Evolutionary conservation across 768 basidiomycete genomes (phyloP).

Genomic region (Auriscalpium orientale): DNA sequence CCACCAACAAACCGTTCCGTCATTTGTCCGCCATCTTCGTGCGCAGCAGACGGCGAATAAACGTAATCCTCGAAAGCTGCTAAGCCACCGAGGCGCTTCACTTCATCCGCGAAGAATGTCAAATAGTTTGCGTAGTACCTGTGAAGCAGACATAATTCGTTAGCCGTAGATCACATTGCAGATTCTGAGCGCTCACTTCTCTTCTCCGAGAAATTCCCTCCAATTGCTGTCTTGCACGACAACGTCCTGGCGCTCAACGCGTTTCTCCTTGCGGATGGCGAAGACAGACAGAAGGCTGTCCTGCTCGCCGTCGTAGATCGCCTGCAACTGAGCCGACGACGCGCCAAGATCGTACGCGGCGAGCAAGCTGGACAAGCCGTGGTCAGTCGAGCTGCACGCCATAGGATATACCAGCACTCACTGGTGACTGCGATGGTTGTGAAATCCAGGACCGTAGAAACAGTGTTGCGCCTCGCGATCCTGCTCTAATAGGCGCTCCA

Average conservation of each 20-base stretch:
- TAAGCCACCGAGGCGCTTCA: slow-evolving; percentile 30
- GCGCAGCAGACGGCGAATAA: slow-evolving; percentile 28
- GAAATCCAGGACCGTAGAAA: slow-evolving; percentile 38
- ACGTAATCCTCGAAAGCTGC: slow-evolving; percentile 41
- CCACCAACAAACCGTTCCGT: slow-evolving; percentile 28
- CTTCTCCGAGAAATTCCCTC: slow-evolving; percentile 40
- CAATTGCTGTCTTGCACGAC: slow-evolving; percentile 39
- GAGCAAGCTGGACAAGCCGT: slow-evolving; percentile 30
- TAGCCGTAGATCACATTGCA: slow-evolving; percentile 15
- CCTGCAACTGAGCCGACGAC: slow-evolving; percentile 34
- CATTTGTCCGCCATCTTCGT: slow-evolving; percentile 27
- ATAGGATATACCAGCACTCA: slow-evolving; percentile 20
- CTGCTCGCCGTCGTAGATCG: slow-evolving; percentile 39
- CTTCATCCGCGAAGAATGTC: slow-evolving; percentile 29
- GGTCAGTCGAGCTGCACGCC: no score
- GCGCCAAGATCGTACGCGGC: slow-evolving; percentile 54
- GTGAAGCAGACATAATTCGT: slow-evolving; percentile 26
- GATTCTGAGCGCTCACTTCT: slow-evolving; percentile 27
- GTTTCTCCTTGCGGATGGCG: slow-evolving; percentile 27
- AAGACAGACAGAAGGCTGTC: slow-evolving; percentile 33
- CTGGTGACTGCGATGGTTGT: slow-evolving; percentile 59
- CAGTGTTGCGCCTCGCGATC: slow-evolving; percentile 47
- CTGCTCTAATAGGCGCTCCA: slow-evolving; percentile 37
- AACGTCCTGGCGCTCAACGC: slow-evolving; percentile 17
- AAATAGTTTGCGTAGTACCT: slow-evolving; percentile 26